Percentiles rank a stretch among this genome's conserved stretches.
phyloP scores from a whole-genome alignment of 164 flowering plant genomes.

The Tinospora cordifolia region DNA sequence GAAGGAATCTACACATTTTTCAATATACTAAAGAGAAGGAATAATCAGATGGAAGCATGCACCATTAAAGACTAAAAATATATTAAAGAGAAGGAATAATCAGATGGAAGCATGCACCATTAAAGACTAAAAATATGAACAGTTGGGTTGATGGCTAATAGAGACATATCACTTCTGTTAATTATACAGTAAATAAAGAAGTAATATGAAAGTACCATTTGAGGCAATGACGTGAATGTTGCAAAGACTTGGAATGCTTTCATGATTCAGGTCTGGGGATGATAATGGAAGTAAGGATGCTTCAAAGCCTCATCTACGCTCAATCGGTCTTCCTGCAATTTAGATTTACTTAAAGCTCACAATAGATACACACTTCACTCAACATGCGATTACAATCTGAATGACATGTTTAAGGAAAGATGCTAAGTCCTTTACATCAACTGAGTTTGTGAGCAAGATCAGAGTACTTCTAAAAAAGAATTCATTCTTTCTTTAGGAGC shows the following conservation, averaged over 20 bases:
- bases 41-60: not conserved
- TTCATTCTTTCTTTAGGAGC: too few species aligned
- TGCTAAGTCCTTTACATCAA: not conserved
- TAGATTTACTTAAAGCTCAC: conserved; percentile 2
- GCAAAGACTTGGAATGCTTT: not conserved
- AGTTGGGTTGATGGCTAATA: not conserved
- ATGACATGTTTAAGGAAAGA: too few species aligned
- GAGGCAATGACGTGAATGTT: not conserved
- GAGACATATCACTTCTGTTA: not conserved
- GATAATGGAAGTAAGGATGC: conserved; percentile 77
- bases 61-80: not conserved
- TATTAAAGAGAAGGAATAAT: not conserved
- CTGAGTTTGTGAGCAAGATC: not conserved
- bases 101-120: not conserved
- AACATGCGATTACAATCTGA: too few species aligned
- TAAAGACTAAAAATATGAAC: not conserved
- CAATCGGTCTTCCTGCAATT: conserved; percentile 70
- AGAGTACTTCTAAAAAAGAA: too few species aligned
- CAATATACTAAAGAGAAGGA: not conserved
- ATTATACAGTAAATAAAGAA: not conserved
- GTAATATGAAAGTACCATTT: not conserved
- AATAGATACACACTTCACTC: not conserved
- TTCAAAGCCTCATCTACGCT: conserved; percentile 82
- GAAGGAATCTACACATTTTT: not conserved
- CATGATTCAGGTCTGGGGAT: conserved; percentile 21